These are phyloP conservation scores for Candida taoyuanica DNA, from an alignment of 805 yeast species.

Conservation along the genomic window DNA sequence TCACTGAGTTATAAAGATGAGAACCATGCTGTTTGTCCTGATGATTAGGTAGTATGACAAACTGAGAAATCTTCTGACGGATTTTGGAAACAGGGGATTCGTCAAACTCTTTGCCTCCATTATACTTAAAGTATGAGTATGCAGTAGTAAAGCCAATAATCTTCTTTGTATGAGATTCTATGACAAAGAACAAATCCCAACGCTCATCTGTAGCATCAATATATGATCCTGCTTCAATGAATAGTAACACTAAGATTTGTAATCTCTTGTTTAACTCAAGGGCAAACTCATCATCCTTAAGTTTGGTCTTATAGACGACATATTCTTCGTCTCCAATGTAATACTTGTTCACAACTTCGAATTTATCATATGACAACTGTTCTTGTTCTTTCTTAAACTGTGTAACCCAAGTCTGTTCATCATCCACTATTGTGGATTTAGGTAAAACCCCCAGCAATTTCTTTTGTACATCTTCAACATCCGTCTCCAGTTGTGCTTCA, in stretches of 20 bases:
- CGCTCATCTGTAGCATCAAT: conserved; percentile 70
- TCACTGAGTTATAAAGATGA: conserved; percentile 52
- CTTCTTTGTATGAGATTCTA: conserved; percentile 31
- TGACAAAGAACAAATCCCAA: conserved; percentile 74
- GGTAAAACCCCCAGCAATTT: conserved; percentile 60
- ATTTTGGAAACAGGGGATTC: conserved; percentile 26
- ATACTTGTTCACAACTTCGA: conserved; percentile 33
- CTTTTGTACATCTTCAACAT: conserved; percentile 54
- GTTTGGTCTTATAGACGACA: conserved; percentile 43
- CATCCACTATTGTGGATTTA: conserved; percentile 50
- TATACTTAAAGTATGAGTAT: conserved; percentile 78
- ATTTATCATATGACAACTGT: conserved; percentile 32
- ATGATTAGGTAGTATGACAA: conserved; percentile 76
- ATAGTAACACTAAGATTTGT: conserved; percentile 75
- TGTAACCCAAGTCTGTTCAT: conserved; percentile 67
- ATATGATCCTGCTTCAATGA: conserved; percentile 91
- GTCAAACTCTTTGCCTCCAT: conserved; percentile 50
- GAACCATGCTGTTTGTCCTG: conserved; percentile 75
- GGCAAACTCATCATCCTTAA: conserved; percentile 35
- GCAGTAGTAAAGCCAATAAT: conserved; percentile 80
- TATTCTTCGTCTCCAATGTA: conserved; percentile 35
- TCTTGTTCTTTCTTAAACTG: conserved; percentile 44
- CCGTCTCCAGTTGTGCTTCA: conserved; percentile 45
- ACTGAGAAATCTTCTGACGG: conserved; percentile 83
- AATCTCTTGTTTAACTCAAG: conserved; percentile 58